Base-by-base conservation (phyloP, 805 yeast genomes). In the Monosporozyma aerobia region DNA sequence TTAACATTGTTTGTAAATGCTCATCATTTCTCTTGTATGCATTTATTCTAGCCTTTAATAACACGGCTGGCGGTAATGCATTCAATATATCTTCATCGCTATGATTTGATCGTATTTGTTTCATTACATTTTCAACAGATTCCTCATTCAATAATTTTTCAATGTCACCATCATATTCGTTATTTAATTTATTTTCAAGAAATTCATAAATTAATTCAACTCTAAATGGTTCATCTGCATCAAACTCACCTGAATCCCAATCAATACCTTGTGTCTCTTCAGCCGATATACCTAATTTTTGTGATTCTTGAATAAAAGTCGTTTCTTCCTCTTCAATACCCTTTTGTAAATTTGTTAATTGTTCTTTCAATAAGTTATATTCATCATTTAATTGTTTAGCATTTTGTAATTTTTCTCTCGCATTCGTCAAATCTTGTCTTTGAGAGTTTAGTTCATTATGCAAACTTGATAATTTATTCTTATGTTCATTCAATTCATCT, bases 141-240 rank as follows among this genome's bases (percentile, higher is more conserved):
- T 53, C 64, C 44, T 54, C 53, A 23, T 51, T 58, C 47, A 60
- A 57, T 8, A 70, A 49, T 48, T 61, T 57, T 14, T 67, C 68
- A 43, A 70, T 56, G 46, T 59, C 58, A 13, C 69, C 64, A 22
- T 55, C 59, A 49, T 64, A 66, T 23, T 65, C 61, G 35, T 64
- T 63, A 29, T 68, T 69, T 14, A 77, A 55, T 55, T 70, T 70
- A 3, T 63, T 56, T 51, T 74, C 76, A n/a, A 86, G 68, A 56
- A 75, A 76, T 41, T 80, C 77, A 61, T 78, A 83, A 13, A 87
- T 73, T 6, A 80, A 74, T 62, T 78, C 74, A 10, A 88, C 78
- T 48, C 85, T 77, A 68, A 88, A 92, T n/a, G 97, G 96, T 63
- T 87, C 92, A 69, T 90, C 97, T 0, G 96, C 92, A 67, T 86